A percentile compares a stretch with the other conserved stretches of the same genome.
Conservation (phyloP, 2,329 filamentous ascomycete species). For the Colletotrichum lindemuthianum region DNA sequence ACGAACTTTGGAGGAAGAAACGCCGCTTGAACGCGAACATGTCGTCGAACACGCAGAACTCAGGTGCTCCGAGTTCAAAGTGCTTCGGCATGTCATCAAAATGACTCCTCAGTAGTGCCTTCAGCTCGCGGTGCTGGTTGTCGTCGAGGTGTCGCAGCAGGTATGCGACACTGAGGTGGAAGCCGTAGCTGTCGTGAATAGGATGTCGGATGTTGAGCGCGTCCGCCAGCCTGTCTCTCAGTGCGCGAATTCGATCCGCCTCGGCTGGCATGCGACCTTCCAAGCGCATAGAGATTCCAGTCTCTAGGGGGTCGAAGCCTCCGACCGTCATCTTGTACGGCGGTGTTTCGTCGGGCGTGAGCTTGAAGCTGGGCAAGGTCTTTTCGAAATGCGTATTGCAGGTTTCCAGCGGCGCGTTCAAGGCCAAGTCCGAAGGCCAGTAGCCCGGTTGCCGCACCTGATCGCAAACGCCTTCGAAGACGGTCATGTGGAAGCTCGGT, state of each 20-base stretch:
- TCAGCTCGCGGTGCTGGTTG: constrained; percentile 34
- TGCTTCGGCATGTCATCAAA: constrained; percentile 33
- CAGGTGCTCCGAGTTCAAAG: constrained; percentile 38
- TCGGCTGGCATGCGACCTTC: constrained; percentile 24
- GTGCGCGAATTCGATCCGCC: constrained; percentile 29
- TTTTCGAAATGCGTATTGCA: constrained; percentile 34
- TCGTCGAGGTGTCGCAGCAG: constrained; percentile 36
- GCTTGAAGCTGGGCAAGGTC: constrained; percentile 35
- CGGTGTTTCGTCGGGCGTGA: constrained; percentile 24
- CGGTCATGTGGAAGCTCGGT: constrained; percentile 42
- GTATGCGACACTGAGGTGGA: constrained; percentile 42
- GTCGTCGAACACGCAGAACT: constrained; percentile 41
- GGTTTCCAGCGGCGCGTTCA: constrained; percentile 31
- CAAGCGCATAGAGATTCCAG: constrained; percentile 36
- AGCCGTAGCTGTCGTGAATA: constrained; percentile 37
- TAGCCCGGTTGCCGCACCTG: constrained; percentile 35
- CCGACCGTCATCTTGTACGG: constrained; percentile 36
- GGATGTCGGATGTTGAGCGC: constrained; percentile 35
- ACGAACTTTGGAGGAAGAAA: constrained; percentile 26
- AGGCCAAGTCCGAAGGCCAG: constrained; percentile 38
- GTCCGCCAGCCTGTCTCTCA: constrained; percentile 39
- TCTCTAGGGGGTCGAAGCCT: constrained; percentile 37
- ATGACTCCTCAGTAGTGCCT: constrained; percentile 30
- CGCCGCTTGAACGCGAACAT: constrained; percentile 40
- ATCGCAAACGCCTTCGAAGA: constrained; percentile 43